Evolutionary conservation across 2,329 filamentous ascomycete species (phyloP), one percentile per base, ranked within the genome.

Genomic region (Drechslerella stenobrocha): DNA sequence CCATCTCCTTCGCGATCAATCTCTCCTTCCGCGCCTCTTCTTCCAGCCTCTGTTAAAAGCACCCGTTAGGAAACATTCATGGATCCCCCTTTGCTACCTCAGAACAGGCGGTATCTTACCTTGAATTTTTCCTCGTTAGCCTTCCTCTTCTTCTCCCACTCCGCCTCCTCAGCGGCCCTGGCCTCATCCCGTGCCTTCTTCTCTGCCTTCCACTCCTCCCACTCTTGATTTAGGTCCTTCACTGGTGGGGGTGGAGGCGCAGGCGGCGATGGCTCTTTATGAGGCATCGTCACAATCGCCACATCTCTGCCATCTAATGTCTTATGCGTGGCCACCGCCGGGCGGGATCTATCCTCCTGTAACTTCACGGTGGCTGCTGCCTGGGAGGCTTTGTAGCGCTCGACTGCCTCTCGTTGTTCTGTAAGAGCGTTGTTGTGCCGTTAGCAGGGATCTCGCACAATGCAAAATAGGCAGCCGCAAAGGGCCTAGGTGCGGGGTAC

Each of bases 381-480:
- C 64, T 69, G 57, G 6, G 52, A 40, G 23, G 56, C 57, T 26
- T 45, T 69, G 57, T 69, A 69, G 7, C 52, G 51, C 11, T 69
- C 57, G 46, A 69, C 64, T 9, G 64, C 64, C 4, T 61, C 64
- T 52, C 64, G 52, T 50, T 69, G 64, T 30, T 69, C 64, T 69
- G 32, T 51, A 42, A 28, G 13, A 23, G 28, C 3, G n/a, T 3
- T 23, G 40, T 56, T 32, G 47, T 22, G 46, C 50, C 35, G 56
- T 69, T 35, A 61, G 51, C 40, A 57, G 26, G 26, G 44, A 23
- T 59, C 47, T 15, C 28, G 30, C 24, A 23, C 13, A 24, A 51
- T 26, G 56, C 47, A 37, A 51, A 60, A 45, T 67, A 60, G 63
- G 55, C 55, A 67, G 50, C 61, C 48, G 34, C 48, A 30, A 51